Evolutionary conservation across 495 filamentous ascomycete genomes (phyloP).

Genomic region (Podospora pseudocomata): DNA sequence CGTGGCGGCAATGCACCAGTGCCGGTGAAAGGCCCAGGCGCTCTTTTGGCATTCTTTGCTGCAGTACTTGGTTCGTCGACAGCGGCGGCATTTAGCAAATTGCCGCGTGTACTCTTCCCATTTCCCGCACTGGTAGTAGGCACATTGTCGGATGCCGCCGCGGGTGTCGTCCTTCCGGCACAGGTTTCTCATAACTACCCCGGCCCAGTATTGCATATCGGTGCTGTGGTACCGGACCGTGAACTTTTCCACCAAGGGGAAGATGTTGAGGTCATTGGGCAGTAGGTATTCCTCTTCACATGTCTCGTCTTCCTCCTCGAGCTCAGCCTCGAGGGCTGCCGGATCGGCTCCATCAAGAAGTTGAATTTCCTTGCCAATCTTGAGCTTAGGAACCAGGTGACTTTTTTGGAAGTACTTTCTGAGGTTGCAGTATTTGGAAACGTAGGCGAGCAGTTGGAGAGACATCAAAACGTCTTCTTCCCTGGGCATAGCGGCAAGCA

Average conservation of each 20-base stretch:
- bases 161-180: slow-evolving; percentile 94
- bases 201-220: slow-evolving; percentile 99
- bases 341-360: slow-evolving; percentile 67
- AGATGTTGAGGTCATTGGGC: slow-evolving; percentile 94
- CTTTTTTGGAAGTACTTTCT: slow-evolving; percentile 92
- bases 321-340: slow-evolving; percentile 33
- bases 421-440: slow-evolving; percentile 97
- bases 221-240: slow-evolving; percentile 89
- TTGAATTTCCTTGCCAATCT: slow-evolving; percentile 79
- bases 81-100: slow-evolving; percentile 96
- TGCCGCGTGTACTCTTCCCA: slow-evolving; percentile 96
- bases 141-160: slow-evolving; percentile 93
- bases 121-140: slow-evolving; percentile 94
- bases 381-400: slow-evolving; percentile 87
- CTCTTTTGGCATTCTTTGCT: slow-evolving; percentile 99
- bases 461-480: slow-evolving; percentile 99
- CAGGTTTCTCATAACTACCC: slow-evolving; percentile 96
- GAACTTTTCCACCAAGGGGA: slow-evolving; percentile 96
- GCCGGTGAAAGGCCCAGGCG: slow-evolving; percentile 94
- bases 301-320: slow-evolving; percentile 50
- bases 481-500: slow-evolving; percentile 83
- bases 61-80: slow-evolving; percentile 97
- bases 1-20: slow-evolving; percentile 87
- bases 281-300: slow-evolving; percentile 86
- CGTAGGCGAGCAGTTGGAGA: slow-evolving; percentile 93